These are phyloP conservation scores for Exsudoporus floridanus DNA, from an alignment of 1,284 basidiomycete species.

Conservation along the genomic window DNA sequence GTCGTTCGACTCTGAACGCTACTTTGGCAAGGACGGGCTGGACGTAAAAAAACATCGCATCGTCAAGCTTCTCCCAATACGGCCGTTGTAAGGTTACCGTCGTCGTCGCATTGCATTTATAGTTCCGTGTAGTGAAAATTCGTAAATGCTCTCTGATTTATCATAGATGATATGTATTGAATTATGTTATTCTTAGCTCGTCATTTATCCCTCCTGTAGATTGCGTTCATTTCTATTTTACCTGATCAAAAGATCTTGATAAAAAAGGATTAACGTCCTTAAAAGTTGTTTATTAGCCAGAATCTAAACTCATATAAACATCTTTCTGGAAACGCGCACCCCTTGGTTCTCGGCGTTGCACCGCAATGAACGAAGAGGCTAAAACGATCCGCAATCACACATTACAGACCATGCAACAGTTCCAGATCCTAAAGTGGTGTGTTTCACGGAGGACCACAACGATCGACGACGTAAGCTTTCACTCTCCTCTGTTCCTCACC, in stretches of 20 bases:
- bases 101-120: neutral
- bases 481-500: conserved; percentile 71
- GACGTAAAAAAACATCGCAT: conserved; percentile 47
- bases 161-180: conserved; percentile 11
- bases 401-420: neutral
- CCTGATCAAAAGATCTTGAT: conserved; percentile 5
- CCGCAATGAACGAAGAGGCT: neutral
- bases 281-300: conserved; percentile 2
- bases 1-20: conserved; percentile 57
- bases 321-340: neutral
- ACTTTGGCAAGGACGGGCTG: conserved; percentile 50
- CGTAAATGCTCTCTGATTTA: neutral
- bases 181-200: conserved; percentile 3
- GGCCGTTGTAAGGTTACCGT: conserved; percentile 17
- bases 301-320: neutral
- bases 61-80: conserved; percentile 44
- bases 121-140: neutral
- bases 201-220: conserved; percentile 1
- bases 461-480: conserved; percentile 69
- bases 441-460: conserved; percentile 51
- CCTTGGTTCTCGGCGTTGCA: neutral
- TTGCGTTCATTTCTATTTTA: conserved; percentile 11
- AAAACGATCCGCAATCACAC: neutral
- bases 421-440: neutral
- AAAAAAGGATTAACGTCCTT: neutral